Evolutionary conservation across 495 filamentous ascomycete genomes (phyloP), one percentile per base, ranked within the genome.

Genomic region (Penicillium arizonense): DNA sequence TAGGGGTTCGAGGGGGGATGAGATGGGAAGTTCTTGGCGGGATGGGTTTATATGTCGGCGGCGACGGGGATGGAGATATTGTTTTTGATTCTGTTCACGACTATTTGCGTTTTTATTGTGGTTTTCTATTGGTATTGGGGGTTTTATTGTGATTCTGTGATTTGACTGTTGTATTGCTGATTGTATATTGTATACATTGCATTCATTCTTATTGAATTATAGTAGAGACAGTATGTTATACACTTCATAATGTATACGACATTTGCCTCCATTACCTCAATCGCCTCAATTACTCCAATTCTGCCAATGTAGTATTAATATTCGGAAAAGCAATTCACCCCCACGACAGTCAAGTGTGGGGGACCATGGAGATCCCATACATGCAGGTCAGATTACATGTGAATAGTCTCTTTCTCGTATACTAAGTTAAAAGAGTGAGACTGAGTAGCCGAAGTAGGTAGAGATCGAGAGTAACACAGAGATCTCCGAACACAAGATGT

Each of bases 271-370:
- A 30, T 30, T 30, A 7, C 28, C 28, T 6, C 23, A 6, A 24
- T 4, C 5, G 23, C 23, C 23, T 10, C 21, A 23, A 18, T 9
- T 14, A 11, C 9, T 41, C 38, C 38, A 41, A 41, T 24, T 5
- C 9, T 6, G 21, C 21, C 21, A 13, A 26, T 21, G 13, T 13
- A 4, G 21, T n/a, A 2, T 5, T 28, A 13, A 14, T 14, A 24
- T 3, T 13, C 39, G 39, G 39, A 5, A 26, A 42, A 42, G 4
- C 20, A 13, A 4, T 23, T 24, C 3, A 34, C 44, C 44, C 44
- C 44, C 44, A 47, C 44, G 44, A 33, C 14, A 14, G n/a, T 26
- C 39, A 9, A 32, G 13, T 45, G 44, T 47, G 44, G 44, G 44
- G 44, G 44, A 45, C 14, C 37, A 30, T 14, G 42, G 11, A 16